phyloP scores from a whole-genome alignment of 164 flowering plant species.

The Magnolia changhungtana region DNA sequence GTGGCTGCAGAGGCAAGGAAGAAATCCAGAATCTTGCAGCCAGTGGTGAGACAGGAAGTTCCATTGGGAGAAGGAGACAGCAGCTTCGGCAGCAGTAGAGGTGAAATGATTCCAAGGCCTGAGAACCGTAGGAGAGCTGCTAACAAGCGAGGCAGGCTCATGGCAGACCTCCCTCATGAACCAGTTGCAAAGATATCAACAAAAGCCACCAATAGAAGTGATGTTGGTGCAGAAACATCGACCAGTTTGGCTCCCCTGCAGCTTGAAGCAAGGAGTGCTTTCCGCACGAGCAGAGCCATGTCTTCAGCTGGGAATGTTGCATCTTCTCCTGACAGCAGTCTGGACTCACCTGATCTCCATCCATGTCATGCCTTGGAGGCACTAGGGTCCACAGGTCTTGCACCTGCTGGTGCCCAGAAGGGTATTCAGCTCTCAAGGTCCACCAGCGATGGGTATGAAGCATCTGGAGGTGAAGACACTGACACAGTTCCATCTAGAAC shows the following conservation, averaged over 20 bases:
- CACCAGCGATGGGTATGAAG: conserved; percentile 91
- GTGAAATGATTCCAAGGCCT: conserved; percentile 45
- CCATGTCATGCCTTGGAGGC: conserved; percentile 70
- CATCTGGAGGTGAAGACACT: conserved; percentile 98
- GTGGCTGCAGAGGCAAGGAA: conserved; percentile 89
- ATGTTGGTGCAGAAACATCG: conserved; percentile 31
- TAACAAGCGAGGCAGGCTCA: conserved; percentile 63
- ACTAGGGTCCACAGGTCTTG: conserved; percentile 40
- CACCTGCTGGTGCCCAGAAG: conserved; percentile 26
- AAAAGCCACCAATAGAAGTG: conserved; percentile 30
- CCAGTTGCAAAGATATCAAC: conserved; percentile 33
- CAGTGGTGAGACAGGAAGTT: conserved; percentile 50
- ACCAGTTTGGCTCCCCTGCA: conserved; percentile 74
- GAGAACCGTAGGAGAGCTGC: conserved; percentile 48
- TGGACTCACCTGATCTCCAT: conserved; percentile 79
- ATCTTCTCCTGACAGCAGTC: conserved; percentile 92
- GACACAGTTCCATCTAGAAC: conserved; percentile 66
- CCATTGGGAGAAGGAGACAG: conserved; percentile 54
- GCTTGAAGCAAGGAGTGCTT: conserved; percentile 79
- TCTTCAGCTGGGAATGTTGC: conserved; percentile 45
- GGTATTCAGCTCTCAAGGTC: conserved; percentile 74
- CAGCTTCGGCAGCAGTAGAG: conserved; percentile 74
- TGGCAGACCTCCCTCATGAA: conserved; percentile 55
- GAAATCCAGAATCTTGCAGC: conserved; percentile 84
- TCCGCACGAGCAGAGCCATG: conserved; percentile 67